phyloP scores from a whole-genome alignment of 176 grass and related monocot species.

The Raddia distichophylla region DNA sequence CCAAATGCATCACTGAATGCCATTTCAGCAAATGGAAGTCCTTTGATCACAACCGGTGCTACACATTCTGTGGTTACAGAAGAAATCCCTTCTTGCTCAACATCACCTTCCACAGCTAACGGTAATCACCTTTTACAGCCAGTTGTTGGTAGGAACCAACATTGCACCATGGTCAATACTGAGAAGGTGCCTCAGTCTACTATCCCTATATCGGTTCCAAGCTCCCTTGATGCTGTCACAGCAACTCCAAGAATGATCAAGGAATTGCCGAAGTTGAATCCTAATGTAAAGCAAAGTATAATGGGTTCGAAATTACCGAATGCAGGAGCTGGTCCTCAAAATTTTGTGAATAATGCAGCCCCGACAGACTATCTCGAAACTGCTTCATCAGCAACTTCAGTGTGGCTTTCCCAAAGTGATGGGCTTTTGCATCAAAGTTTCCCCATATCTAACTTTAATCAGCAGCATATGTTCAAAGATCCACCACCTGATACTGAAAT shows the following conservation, averaged over 20 bases:
- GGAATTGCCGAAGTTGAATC: constrained; percentile 59
- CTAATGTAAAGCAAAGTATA: constrained; percentile 65
- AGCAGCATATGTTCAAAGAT: constrained; percentile 68
- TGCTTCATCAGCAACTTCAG: constrained; percentile 81
- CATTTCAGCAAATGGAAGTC: constrained; percentile 47
- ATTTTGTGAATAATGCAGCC: constrained; percentile 59
- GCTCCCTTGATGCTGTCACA: constrained; percentile 55
- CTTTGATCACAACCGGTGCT: constrained; percentile 48
- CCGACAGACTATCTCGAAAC: constrained; percentile 74
- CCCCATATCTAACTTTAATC: constrained; percentile 61
- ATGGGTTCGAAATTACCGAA: constrained; percentile 64
- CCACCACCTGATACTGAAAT: constrained; percentile 52
- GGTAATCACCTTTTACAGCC: constrained; percentile 55
- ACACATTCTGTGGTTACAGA: constrained; percentile 72
- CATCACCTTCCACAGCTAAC: constrained; percentile 74
- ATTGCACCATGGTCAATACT: constrained; percentile 45
- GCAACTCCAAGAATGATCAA: constrained; percentile 41
- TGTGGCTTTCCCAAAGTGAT: constrained; percentile 78
- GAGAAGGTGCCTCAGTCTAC: constrained; percentile 62
- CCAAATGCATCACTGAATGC: constrained; percentile 25
- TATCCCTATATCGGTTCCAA: constrained; percentile 54
- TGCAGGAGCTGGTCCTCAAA: constrained; percentile 52
- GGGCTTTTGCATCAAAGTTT: constrained; percentile 74
- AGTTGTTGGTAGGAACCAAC: constrained; percentile 48
- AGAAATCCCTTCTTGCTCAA: constrained; percentile 88